Base-by-base conservation (phyloP, 2,329 filamentous ascomycete species). In the Aciculosporium take region DNA sequence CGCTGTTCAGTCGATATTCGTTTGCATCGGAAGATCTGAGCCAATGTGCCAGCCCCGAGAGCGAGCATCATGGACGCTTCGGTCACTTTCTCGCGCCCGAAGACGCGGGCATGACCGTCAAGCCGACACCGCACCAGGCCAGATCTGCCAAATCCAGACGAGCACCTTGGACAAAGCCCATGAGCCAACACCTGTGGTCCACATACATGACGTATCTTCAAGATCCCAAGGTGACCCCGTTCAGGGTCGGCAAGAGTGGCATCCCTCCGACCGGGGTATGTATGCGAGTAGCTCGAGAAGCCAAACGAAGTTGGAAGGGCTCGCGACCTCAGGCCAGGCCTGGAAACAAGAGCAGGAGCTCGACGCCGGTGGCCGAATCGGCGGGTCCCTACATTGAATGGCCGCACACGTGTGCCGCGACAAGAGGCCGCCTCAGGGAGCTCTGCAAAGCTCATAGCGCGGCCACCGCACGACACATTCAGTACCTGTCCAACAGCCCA, bases 231-330 rank as follows among this genome's bases (percentile, higher is more conserved):
- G 75, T 81, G 3, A 82, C 78, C 1, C 78, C 78, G 0, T 75
- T 82, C 46, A 69, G 74, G 39, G 66, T 79, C 42, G 71, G 75
- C 45, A 77, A 76, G 51, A 76, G 73, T 51, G 69, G 71, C 43
- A 70, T 81, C 21, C 78, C 78, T 7, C 78, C 78, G 3, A 67
- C 76, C 33, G 78, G 78, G 13, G 76, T 81, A 8, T 79, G 75
- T 51, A 56, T 71, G 51, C 73, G 77, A 35, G 77, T 82, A 30
- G 72, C 78, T n/a, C 67, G 77, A 47, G 74, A 79, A 51, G 71
- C 77, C 17, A 79, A 72, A 59, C 66, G 73, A 52, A 80, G 72
- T 51, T 82, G 78, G 78, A 80, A 75, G 53, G 76, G 76, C 1
- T 67, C 72, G 3, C 76, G 68, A 46, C 51, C 61, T 6, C 56